Evolutionary conservation across 192 early-diverging fungal genomes (phyloP).

Genomic region (Backusella psychrophila): DNA sequence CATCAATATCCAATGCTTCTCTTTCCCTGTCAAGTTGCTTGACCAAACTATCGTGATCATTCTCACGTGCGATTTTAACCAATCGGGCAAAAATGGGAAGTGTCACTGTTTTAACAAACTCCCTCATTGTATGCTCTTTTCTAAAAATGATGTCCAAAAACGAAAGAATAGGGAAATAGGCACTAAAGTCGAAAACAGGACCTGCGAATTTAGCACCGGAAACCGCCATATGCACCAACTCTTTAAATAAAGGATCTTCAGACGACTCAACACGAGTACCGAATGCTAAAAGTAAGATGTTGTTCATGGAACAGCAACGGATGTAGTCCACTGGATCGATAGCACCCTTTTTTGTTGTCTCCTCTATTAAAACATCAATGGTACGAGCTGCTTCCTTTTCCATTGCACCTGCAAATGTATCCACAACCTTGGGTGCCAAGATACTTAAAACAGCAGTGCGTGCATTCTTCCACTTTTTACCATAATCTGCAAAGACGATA

Average conservation of each 20-base stretch:
- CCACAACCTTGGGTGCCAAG: neutral
- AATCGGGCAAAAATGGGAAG: neutral
- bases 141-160: neutral
- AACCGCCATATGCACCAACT: neutral
- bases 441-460: neutral
- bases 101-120: neutral
- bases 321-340: neutral
- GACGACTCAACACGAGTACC: neutral
- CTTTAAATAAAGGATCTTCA: neutral
- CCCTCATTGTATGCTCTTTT: neutral
- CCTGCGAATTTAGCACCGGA: neutral
- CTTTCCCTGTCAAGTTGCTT: neutral
- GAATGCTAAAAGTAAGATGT: neutral
- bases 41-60: neutral
- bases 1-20: neutral
- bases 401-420: neutral
- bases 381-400: neutral
- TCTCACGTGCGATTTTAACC: neutral
- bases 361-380: neutral
- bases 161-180: neutral
- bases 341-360: neutral
- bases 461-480: slow-evolving; percentile 8
- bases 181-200: neutral
- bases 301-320: neutral
- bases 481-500: neutral